Conservation (phyloP, 176 grass and related monocot species). For the Rhynchospora tenuis region DNA sequence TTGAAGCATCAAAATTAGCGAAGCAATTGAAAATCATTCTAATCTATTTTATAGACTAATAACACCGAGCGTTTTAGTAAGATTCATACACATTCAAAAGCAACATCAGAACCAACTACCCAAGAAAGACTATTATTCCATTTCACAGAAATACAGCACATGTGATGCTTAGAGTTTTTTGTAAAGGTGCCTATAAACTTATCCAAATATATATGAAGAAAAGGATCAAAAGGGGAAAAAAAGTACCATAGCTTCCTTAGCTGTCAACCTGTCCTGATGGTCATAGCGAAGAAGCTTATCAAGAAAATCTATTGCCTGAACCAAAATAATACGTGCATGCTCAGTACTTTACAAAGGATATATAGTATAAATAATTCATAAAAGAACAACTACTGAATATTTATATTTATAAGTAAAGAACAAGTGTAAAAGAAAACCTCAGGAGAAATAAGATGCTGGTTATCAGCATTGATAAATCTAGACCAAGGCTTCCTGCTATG, state of each 20-base stretch:
- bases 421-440: conserved; percentile 34
- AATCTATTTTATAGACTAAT: background rate
- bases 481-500: conserved; percentile 66
- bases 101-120: background rate
- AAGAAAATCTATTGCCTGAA: conserved; percentile 80
- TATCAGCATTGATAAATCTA: conserved; percentile 65
- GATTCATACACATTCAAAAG: background rate
- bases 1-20: background rate
- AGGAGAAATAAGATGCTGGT: conserved; percentile 61
- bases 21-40: background rate
- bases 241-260: conserved; percentile 76
- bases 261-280: conserved; percentile 72
- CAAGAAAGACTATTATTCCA: background rate
- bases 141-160: background rate
- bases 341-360: background rate
- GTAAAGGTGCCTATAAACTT: background rate
- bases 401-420: background rate
- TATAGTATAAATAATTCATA: background rate
- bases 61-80: background rate
- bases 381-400: background rate
- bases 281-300: conserved; percentile 81
- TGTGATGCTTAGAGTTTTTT: background rate
- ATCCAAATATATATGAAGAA: background rate
- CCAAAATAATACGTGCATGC: background rate
- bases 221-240: background rate